Evolutionary conservation across 306 rosid species (phyloP), one percentile per base, ranked within the genome.

Genomic region (Inga laurina): DNA sequence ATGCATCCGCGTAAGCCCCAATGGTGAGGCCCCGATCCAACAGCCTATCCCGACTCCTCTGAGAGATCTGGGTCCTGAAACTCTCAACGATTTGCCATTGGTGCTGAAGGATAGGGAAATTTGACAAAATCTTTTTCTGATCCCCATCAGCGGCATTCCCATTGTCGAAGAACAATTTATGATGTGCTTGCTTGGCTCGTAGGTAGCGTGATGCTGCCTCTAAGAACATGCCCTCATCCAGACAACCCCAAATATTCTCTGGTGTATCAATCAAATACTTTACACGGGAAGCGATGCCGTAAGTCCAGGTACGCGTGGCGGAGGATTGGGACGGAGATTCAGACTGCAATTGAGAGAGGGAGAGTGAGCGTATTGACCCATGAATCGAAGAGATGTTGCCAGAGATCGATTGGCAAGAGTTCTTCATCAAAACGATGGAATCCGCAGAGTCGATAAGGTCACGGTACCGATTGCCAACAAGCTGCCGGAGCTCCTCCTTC

Each of bases 21-120:
- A 94, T 78, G 19, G 81, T 75, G 15, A 96, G 95, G 45, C 92
- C 92, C 18, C 93, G 92, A 79, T 93, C 97, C 37, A 87, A 89
- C 54, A 96, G 83, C 41, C 97, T 89, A 39, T 96, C 99, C 5
- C 97, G 90, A 69, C 97, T 90, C 27, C 98, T 92, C 92, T 92
- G 99, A 0, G 99, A 96, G 93, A 96, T 96, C 94, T 96, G 99
- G 35, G 86, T 76, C 73, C 89, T 91, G 87, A 96, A 93, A 88
- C 96, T 93, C 85, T 96, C 97, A 10, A 96, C 99, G 41, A 96
- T 94, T 91, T 96, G 99, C 98, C 98, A 96, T 65, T 96, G 99
- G 62, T 94, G 99, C 88, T 96, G 98, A 2, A 96, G 99, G 51
- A 96, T 86, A 21, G 97, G 93, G 65, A 93, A 94, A 76, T 88